phyloP scores from a whole-genome alignment of 345 rosid species.

The Rubroshorea leprosula region DNA sequence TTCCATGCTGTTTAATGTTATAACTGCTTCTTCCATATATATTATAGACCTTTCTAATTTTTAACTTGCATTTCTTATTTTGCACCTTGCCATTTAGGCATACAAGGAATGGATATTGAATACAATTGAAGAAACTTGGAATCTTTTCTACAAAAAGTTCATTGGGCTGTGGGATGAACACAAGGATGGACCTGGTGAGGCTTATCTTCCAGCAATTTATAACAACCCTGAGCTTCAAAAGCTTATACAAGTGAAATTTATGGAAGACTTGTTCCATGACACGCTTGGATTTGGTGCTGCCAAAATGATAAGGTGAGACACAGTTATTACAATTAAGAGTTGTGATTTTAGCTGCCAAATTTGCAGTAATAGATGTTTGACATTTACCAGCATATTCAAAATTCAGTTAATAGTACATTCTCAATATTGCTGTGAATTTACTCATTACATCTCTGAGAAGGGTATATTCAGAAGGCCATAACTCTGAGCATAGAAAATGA shows the following conservation, averaged over 20 bases:
- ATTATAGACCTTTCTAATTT: too few relatives aligned
- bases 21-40: not conserved
- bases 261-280: conserved; percentile 71
- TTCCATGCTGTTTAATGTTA: too few relatives aligned
- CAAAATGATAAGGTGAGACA: conserved; percentile 76
- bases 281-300: conserved; percentile 94
- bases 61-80: not conserved
- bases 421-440: too few relatives aligned
- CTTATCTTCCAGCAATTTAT: conserved; percentile 76
- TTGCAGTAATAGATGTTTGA: too few relatives aligned
- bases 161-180: conserved; percentile 63
- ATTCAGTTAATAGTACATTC: too few relatives aligned
- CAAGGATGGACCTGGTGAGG: conserved; percentile 83
- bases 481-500: too few relatives aligned
- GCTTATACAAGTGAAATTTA: conserved; percentile 56
- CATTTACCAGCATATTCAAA: too few relatives aligned
- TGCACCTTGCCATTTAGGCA: conserved; percentile 28
- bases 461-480: too few relatives aligned
- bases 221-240: conserved; percentile 50
- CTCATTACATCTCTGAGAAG: too few relatives aligned
- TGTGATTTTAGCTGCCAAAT: too few relatives aligned
- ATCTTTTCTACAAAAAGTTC: conserved; percentile 58
- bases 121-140: conserved; percentile 75
- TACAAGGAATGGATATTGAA: conserved; percentile 76
- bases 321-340: not conserved